phyloP scores from a whole-genome alignment of 164 flowering plant genomes.

The Piper betle region DNA sequence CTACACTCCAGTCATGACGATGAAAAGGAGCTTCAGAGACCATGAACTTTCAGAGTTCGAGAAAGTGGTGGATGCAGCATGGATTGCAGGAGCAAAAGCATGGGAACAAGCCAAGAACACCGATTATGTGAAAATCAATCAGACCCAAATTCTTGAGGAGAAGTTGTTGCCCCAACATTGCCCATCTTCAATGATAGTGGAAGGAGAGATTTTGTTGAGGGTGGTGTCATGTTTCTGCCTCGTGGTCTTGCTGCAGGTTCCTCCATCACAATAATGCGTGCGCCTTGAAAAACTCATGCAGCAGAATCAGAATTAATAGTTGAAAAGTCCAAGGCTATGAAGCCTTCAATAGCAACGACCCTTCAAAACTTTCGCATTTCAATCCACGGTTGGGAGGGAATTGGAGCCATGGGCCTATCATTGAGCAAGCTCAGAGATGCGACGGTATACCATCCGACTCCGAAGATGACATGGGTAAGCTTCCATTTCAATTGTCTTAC shows the following conservation, averaged over 20 bases:
- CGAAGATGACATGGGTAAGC: conserved; percentile 64
- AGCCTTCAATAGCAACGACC: conserved; percentile 83
- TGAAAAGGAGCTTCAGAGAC: conserved; percentile 30
- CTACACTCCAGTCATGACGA: conserved; percentile 50
- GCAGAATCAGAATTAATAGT: conserved; percentile 79
- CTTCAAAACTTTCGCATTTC: conserved; percentile 82
- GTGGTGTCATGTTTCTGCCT: conserved; percentile 66
- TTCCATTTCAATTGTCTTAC: conserved; percentile 1
- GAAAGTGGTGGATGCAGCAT: conserved; percentile 83
- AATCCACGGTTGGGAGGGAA: conserved; percentile 83
- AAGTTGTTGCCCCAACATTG: conserved; percentile 37
- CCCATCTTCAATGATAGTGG: conserved; percentile 54
- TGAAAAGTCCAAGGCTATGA: conserved; percentile 87
- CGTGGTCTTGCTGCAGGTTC: conserved; percentile 95
- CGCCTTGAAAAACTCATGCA: conserved; percentile 64
- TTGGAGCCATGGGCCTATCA: conserved; percentile 68
- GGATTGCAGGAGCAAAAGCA: conserved; percentile 67
- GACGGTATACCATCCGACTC: conserved; percentile 59
- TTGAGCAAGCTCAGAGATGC: conserved; percentile 92
- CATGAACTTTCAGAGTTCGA: conserved; percentile 49
- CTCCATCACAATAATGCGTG: conserved; percentile 74
- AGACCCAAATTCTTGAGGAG: conserved; percentile 34
- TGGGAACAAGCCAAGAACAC: conserved; percentile 55
- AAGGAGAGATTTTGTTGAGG: conserved; percentile 38
- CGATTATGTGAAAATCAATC: conserved; percentile 20